Conservation (phyloP, 164 flowering plant species). For the Liquidambar formosana region DNA sequence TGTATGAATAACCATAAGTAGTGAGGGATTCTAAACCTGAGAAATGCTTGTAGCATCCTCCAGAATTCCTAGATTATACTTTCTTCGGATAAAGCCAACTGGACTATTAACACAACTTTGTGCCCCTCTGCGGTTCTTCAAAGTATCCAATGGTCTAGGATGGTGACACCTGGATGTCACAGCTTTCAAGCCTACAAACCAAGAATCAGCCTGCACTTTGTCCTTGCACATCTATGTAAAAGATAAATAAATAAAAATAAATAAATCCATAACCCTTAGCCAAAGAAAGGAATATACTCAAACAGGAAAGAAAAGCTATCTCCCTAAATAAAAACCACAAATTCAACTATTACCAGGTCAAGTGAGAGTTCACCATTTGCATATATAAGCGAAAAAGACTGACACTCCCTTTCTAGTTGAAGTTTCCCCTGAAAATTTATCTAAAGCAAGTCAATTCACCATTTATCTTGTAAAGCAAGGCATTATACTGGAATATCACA, state of each 20-base stretch:
- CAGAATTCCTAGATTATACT: slow-evolving; percentile 50
- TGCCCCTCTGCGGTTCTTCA: slow-evolving; percentile 31
- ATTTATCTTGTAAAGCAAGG: neutral
- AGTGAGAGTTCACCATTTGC: slow-evolving; percentile 52
- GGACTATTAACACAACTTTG: slow-evolving; percentile 65
- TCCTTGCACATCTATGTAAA: slow-evolving; percentile 65
- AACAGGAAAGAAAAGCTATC: neutral
- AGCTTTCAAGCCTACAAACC: slow-evolving; percentile 58
- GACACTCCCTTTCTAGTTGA: slow-evolving; percentile 51
- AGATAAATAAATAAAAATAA: neutral
- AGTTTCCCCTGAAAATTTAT: slow-evolving; percentile 48
- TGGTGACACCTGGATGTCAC: slow-evolving; percentile 42
- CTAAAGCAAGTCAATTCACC: slow-evolving; percentile 18
- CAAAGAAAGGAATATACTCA: neutral
- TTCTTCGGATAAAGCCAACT: slow-evolving; percentile 49
- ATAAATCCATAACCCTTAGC: neutral
- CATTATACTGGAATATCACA: neutral
- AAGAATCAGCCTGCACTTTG: slow-evolving; percentile 59
- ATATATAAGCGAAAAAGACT: slow-evolving; percentile 59
- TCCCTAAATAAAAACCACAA: neutral
- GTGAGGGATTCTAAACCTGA: no score
- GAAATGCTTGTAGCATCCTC: slow-evolving; percentile 33
- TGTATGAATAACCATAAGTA: no score
- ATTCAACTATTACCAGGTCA: slow-evolving; percentile 50
- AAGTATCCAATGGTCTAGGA: slow-evolving; percentile 15